phyloP scores from a whole-genome alignment of 2,329 filamentous ascomycete genomes.

The Diaporthe helianthi region DNA sequence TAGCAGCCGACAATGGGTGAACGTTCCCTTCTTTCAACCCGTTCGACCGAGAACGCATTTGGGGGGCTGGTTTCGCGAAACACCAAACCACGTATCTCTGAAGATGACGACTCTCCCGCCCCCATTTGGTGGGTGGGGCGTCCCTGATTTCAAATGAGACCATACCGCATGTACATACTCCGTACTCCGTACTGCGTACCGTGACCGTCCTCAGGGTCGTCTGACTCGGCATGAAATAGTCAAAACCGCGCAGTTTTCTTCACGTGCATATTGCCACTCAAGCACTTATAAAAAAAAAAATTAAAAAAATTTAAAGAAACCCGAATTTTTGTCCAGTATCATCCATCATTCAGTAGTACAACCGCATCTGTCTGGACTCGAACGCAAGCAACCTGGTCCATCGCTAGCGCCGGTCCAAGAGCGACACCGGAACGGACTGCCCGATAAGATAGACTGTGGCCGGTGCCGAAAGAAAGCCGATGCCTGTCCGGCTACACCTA shows the following conservation, averaged over 20 bases:
- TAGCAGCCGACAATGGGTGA: neutral
- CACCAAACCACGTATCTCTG: slow-evolving; percentile 7
- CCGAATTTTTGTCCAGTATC: neutral
- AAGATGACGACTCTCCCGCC: slow-evolving; percentile 12
- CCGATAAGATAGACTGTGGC: slow-evolving; percentile 21
- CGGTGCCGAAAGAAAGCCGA: slow-evolving; percentile 22
- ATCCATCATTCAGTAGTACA: neutral
- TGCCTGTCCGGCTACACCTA: neutral
- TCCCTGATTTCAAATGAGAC: slow-evolving; percentile 26
- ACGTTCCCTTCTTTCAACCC: neutral
- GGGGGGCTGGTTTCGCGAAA: neutral
- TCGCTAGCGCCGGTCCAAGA: slow-evolving; percentile 2
- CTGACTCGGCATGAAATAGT: neutral
- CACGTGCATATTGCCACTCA: neutral
- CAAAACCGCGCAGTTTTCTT: neutral
- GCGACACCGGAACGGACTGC: slow-evolving; percentile 6
- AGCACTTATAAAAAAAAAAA: too few relatives aligned
- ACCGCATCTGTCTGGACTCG: too few relatives aligned
- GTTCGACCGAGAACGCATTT: neutral
- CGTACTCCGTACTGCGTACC: too few relatives aligned
- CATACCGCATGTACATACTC: too few relatives aligned
- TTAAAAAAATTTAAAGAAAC: too few relatives aligned
- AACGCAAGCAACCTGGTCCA: neutral
- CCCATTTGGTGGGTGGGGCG: slow-evolving; percentile 4
- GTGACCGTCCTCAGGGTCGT: slow-evolving; percentile 1